Evolutionary conservation across 2,329 filamentous ascomycete species (phyloP).

Genomic region (Microascus cirrosus): DNA sequence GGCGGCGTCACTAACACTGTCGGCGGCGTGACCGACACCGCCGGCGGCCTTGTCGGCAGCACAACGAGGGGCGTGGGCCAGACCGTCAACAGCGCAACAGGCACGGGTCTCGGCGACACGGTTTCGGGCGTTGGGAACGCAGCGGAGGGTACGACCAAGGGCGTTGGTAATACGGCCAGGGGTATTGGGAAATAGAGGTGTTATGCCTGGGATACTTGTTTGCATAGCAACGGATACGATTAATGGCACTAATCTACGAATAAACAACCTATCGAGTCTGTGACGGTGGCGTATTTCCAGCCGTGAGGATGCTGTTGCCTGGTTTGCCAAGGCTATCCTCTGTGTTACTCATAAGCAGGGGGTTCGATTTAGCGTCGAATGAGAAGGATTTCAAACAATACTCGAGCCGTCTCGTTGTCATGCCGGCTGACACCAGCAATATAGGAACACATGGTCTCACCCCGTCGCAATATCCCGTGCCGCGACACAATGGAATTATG

Average conservation of each 20-base stretch:
- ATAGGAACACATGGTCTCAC: too few relatives aligned
- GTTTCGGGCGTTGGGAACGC: not conserved
- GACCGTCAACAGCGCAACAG: not conserved
- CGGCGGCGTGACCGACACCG: not conserved
- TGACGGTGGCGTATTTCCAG: too few relatives aligned
- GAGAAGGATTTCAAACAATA: too few relatives aligned
- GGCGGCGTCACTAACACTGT: not conserved
- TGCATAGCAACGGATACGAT: not conserved
- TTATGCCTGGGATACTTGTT: not conserved
- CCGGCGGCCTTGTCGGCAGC: not conserved
- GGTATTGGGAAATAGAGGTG: not conserved
- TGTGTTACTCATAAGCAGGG: too few relatives aligned
- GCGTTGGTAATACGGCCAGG: not conserved
- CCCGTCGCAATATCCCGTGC: too few relatives aligned
- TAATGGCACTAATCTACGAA: not conserved
- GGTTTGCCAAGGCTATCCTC: too few relatives aligned
- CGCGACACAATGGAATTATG: too few relatives aligned
- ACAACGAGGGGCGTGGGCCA: conserved; percentile 1
- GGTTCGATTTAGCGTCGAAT: too few relatives aligned
- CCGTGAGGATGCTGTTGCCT: too few relatives aligned
- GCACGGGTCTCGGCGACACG: not conserved
- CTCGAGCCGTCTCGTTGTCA: too few relatives aligned
- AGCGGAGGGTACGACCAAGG: not conserved
- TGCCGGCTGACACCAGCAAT: too few relatives aligned
- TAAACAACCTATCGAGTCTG: too few relatives aligned